Evolutionary conservation across 352 stramenopile genomes (phyloP).

Genomic region (Aphanomyces astaci): DNA sequence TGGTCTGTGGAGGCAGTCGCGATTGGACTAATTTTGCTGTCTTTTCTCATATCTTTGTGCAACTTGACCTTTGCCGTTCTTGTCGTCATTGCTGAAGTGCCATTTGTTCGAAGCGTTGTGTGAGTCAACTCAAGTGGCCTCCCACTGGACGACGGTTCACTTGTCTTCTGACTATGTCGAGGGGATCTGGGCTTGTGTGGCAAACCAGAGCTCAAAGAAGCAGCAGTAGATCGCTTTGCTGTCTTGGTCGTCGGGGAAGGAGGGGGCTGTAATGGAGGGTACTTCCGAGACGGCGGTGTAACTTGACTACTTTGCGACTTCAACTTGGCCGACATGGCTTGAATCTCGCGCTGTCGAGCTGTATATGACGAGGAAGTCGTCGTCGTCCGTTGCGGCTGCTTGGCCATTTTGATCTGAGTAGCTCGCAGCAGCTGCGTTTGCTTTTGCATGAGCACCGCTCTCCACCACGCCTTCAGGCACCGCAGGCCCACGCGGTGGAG

Average conservation of each 20-base stretch:
- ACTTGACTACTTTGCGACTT: no score
- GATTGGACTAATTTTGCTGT: no score
- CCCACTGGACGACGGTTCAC: no score
- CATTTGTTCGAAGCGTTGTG: no score
- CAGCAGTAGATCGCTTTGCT: neutral
- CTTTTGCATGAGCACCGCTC: neutral
- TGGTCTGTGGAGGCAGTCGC: no score
- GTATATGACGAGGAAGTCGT: conserved; percentile 5
- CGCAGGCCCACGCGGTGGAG: neutral
- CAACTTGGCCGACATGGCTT: neutral
- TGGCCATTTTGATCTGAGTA: neutral
- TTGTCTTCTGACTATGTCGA: neutral
- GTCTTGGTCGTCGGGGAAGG: no score
- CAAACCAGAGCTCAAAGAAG: no score
- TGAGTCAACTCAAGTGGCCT: no score
- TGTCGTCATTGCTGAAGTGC: no score
- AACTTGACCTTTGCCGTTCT: no score
- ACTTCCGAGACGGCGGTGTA: no score
- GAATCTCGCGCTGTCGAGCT: neutral
- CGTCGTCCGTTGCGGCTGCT: neutral
- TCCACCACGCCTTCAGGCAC: neutral
- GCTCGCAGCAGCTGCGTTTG: neutral
- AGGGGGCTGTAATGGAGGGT: neutral
- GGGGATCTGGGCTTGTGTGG: neutral
- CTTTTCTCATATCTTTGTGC: no score